phyloP scores from a whole-genome alignment of 495 filamentous ascomycete genomes.

The Hyaloscypha finlandica region DNA sequence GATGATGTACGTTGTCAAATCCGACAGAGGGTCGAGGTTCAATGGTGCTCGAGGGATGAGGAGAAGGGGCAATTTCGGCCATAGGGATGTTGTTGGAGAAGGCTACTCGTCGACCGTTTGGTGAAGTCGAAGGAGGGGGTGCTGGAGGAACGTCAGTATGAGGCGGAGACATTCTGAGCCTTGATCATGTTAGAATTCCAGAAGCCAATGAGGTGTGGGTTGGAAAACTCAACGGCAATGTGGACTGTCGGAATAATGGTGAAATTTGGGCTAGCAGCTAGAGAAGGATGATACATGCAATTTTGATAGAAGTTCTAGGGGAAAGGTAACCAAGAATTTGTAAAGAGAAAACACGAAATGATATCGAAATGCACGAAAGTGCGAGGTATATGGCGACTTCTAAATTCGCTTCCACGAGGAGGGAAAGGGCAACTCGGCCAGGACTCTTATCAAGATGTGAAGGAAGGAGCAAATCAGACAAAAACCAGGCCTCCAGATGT shows the following conservation, averaged over 20 bases:
- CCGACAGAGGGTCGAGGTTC: not conserved
- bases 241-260: not conserved
- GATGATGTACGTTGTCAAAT: not conserved
- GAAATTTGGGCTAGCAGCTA: not conserved
- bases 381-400: not conserved
- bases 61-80: not conserved
- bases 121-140: not conserved
- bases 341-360: not conserved
- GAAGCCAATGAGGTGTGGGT: not conserved
- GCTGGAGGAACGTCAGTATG: not conserved
- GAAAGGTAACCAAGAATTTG: not conserved
- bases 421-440: not conserved
- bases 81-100: not conserved
- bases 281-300: not conserved
- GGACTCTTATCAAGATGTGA: not conserved
- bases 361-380: not conserved
- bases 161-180: not conserved
- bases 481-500: too few relatives aligned
- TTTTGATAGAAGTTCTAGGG: not conserved
- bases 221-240: not conserved
- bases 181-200: not conserved
- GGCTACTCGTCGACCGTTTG: not conserved
- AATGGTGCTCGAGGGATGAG: not conserved
- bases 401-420: not conserved
- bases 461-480: not conserved